phyloP scores from a whole-genome alignment of 140 eudicot genomes.

The Bidens hawaiensis region DNA sequence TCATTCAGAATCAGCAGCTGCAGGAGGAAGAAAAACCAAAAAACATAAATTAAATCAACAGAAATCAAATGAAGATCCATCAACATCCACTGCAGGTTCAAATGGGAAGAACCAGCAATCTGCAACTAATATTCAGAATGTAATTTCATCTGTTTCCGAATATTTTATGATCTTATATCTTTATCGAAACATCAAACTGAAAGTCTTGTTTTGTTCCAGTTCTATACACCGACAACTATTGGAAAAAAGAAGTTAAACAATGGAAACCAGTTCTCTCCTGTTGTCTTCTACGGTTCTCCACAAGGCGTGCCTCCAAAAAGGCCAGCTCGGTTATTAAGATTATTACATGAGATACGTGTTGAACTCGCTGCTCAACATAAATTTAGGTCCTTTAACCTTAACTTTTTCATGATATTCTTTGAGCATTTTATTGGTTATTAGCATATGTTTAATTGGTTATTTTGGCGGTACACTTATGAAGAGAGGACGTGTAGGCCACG shows the following conservation, averaged over 20 bases:
- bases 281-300: conserved; percentile 95
- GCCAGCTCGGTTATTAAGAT: conserved; percentile 67
- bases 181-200: not conserved
- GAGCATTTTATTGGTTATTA: not conserved
- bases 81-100: conserved; percentile 33
- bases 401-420: conserved; percentile 1
- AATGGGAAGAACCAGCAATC: conserved; percentile 25
- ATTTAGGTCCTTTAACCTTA: conserved; percentile 55
- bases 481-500: conserved; percentile 81
- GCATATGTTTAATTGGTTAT: not conserved
- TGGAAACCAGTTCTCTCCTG: conserved; percentile 61
- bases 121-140: conserved; percentile 25
- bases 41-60: conserved; percentile 40
- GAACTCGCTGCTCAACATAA: conserved; percentile 74
- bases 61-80: conserved; percentile 25
- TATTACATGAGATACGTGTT: conserved; percentile 76
- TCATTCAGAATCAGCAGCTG: conserved; percentile 75
- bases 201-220: conserved; percentile 35
- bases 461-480: conserved; percentile 21
- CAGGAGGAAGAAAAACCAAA: conserved; percentile 45
- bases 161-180: not conserved
- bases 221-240: conserved; percentile 32
- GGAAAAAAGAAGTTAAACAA: conserved; percentile 24
- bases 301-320: conserved; percentile 91
- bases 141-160: conserved; percentile 11